phyloP scores from a whole-genome alignment of 106 monocot species.

The Platanthera guangdongensis region DNA sequence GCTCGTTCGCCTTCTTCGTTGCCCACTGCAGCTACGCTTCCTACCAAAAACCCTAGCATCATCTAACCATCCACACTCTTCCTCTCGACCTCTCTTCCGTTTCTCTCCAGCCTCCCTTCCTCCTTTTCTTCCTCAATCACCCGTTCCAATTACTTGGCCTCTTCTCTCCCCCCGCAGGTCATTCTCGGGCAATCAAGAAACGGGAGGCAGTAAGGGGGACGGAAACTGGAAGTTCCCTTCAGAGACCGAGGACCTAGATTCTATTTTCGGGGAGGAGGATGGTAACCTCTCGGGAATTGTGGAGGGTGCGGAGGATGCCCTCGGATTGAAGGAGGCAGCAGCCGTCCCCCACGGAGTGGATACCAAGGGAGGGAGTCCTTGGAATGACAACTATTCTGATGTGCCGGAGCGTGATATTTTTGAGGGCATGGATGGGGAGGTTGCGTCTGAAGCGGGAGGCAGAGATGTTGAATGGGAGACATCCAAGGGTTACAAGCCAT shows the following conservation, averaged over 20 bases:
- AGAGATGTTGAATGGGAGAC: slow-evolving; percentile 32
- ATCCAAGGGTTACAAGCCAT: slow-evolving; percentile 34
- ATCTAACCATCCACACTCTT: not conserved
- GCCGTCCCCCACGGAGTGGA: not conserved
- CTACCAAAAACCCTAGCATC: slow-evolving; percentile 17
- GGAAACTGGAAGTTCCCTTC: slow-evolving; percentile 40
- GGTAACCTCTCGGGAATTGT: slow-evolving; percentile 20
- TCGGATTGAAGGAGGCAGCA: slow-evolving; percentile 8
- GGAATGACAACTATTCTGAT: not conserved
- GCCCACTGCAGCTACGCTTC: slow-evolving; percentile 17
- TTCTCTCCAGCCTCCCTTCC: not conserved
- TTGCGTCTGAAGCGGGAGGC: not conserved
- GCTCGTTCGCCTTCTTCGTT: slow-evolving; percentile 33
- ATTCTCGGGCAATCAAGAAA: slow-evolving; percentile 23
- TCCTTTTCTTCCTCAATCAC: not conserved
- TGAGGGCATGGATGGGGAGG: slow-evolving; percentile 29
- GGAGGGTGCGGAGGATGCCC: slow-evolving; percentile 8
- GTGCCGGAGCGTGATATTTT: slow-evolving; percentile 27
- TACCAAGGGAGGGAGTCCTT: not conserved
- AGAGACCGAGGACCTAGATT: slow-evolving; percentile 24
- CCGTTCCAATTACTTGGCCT: not conserved
- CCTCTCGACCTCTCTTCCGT: not conserved
- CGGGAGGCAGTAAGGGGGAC: slow-evolving; percentile 15
- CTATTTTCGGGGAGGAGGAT: slow-evolving; percentile 27
- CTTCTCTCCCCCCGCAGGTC: slow-evolving; percentile 7